Evolutionary conservation across 805 yeast genomes (phyloP).

Genomic region (Ogataea paraovalis): DNA sequence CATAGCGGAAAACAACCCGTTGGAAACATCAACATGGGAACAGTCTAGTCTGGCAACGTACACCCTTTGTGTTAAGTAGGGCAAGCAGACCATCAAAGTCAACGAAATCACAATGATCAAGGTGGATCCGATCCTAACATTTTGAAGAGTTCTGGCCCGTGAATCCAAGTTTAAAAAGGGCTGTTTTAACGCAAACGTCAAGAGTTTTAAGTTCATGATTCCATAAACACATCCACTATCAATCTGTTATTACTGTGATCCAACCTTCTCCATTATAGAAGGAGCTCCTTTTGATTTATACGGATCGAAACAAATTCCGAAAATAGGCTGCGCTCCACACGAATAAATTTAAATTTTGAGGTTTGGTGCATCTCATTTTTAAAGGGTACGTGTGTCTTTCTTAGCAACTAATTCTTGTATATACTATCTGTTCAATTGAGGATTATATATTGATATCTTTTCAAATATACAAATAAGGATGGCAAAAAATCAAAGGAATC

Average conservation of each 20-base stretch:
- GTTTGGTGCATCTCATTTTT: no score
- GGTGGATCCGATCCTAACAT: slow-evolving; percentile 14
- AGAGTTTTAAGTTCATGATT: neutral
- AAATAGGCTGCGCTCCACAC: no score
- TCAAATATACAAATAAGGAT: no score
- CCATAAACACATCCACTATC: neutral
- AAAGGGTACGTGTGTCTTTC: no score
- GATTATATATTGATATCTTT: no score
- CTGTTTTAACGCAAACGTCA: neutral
- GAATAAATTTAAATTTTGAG: no score
- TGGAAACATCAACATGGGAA: slow-evolving; percentile 48
- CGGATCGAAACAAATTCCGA: no score
- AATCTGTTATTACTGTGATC: neutral
- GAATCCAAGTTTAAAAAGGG: slow-evolving; percentile 27
- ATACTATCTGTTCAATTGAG: no score
- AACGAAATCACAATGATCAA: slow-evolving; percentile 7
- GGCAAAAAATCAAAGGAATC: slow-evolving; percentile 24
- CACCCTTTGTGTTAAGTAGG: slow-evolving; percentile 3
- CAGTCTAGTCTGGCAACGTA: slow-evolving; percentile 41
- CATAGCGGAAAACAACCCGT: slow-evolving; percentile 47
- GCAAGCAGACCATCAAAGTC: slow-evolving; percentile 8
- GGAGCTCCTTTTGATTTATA: no score
- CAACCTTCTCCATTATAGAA: no score
- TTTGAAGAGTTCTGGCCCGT: slow-evolving; percentile 24
- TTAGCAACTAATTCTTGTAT: no score